Evolutionary conservation across 371 early-diverging fungal genomes (phyloP).

Genomic region (Basidiobolus meristosporus): DNA sequence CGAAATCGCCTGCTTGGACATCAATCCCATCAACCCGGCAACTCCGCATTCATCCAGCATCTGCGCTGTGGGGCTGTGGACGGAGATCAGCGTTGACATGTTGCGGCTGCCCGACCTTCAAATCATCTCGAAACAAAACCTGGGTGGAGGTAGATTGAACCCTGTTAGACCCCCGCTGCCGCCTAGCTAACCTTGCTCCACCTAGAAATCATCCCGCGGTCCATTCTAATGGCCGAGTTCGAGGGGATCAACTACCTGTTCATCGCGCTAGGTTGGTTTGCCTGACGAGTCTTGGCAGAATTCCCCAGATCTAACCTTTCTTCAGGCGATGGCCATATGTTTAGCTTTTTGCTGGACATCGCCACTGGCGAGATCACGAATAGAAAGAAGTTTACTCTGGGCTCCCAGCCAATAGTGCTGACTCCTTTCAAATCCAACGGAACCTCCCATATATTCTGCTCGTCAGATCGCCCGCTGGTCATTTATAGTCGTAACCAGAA

Average conservation of each 20-base stretch:
- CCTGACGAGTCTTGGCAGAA: too few species aligned
- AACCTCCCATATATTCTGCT: slow-evolving; percentile 44
- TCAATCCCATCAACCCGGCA: slow-evolving; percentile 23
- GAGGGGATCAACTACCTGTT: slow-evolving; percentile 42
- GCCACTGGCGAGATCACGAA: slow-evolving; percentile 20
- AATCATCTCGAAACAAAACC: slow-evolving; percentile 18
- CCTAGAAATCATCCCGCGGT: slow-evolving; percentile 44
- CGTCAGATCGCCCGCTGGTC: slow-evolving; percentile 70
- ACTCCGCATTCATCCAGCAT: slow-evolving; percentile 13
- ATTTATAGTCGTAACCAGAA: slow-evolving; percentile 36
- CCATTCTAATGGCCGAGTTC: slow-evolving; percentile 36
- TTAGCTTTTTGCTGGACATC: slow-evolving; percentile 24
- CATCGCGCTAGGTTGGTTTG: slow-evolving; percentile 36
- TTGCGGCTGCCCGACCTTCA: slow-evolving; percentile 33
- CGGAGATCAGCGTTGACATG: slow-evolving; percentile 34
- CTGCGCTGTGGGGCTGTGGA: slow-evolving; percentile 65
- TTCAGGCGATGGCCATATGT: slow-evolving; percentile 57
- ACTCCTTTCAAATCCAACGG: slow-evolving; percentile 34
- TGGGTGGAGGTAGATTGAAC: slow-evolving; percentile 30
- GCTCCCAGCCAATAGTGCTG: slow-evolving; percentile 55
- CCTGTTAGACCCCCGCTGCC: too few species aligned
- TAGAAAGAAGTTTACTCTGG: slow-evolving; percentile 47
- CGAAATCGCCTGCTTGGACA: slow-evolving; percentile 59
- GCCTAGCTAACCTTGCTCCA: too few species aligned
- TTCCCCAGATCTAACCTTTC: not conserved